Percentiles rank a stretch among this genome's conserved stretches.
phyloP scores from a whole-genome alignment of 2,329 filamentous ascomycete genomes.

The Cordyceps fumosorosea region DNA sequence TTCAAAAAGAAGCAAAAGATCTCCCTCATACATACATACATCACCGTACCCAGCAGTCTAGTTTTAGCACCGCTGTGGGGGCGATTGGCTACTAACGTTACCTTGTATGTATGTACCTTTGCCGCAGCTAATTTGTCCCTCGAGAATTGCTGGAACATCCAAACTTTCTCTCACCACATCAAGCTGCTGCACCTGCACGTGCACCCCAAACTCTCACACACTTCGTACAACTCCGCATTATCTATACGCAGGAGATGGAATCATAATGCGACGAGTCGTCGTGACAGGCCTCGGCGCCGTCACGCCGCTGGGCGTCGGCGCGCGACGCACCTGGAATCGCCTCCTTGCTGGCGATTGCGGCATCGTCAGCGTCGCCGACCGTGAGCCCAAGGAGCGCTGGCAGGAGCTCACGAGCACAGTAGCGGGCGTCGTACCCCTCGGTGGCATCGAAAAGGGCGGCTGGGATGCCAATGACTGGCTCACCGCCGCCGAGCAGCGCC shows the following conservation, averaged over 20 bases:
- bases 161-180: neutral
- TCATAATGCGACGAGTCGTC: conserved; percentile 64
- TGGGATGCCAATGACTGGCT: conserved; percentile 53
- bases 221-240: neutral
- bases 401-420: conserved; percentile 73
- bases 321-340: conserved; percentile 70
- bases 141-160: neutral
- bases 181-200: neutral
- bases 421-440: conserved; percentile 69
- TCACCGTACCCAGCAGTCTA: too few species aligned
- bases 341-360: conserved; percentile 76
- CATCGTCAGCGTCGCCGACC: conserved; percentile 63
- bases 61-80: too few species aligned
- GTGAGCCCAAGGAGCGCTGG: conserved; percentile 54
- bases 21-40: too few species aligned
- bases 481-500: conserved; percentile 50
- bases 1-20: too few species aligned
- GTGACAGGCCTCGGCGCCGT: conserved; percentile 78
- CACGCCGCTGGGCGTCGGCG: conserved; percentile 76
- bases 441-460: conserved; percentile 29
- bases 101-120: too few species aligned
- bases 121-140: too few species aligned
- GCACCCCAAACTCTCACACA: neutral
- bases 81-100: too few species aligned
- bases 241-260: conserved; percentile 32